Evolutionary conservation across 805 yeast species (phyloP).

Genomic region (Nakazawaea holstii): DNA sequence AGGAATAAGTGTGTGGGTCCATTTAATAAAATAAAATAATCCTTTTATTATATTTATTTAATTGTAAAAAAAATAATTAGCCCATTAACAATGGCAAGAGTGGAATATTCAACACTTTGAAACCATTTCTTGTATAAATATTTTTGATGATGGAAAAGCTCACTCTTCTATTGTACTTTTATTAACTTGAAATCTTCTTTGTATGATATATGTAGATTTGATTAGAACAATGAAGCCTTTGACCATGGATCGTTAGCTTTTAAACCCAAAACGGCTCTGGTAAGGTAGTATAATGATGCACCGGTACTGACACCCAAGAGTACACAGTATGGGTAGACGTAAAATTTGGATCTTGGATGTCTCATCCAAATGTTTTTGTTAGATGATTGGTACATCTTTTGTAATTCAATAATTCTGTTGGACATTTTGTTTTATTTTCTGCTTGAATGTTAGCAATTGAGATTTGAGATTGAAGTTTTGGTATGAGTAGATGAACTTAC

Average conservation of each 20-base stretch:
- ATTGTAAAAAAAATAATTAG: not conserved
- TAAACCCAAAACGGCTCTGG: conserved; percentile 67
- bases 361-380: conserved; percentile 51
- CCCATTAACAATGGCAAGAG: no score
- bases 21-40: not conserved
- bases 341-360: conserved; percentile 63
- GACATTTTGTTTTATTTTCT: conserved; percentile 17
- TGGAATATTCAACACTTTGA: no score
- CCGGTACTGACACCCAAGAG: conserved; percentile 62
- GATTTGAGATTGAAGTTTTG: no score
- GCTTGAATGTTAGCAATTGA: no score
- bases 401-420: conserved; percentile 46
- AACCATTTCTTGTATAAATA: not conserved
- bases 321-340: conserved; percentile 77
- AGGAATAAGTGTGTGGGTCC: not conserved
- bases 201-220: no score
- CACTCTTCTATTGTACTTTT: no score
- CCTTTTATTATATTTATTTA: not conserved
- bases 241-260: conserved; percentile 35
- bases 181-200: no score
- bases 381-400: conserved; percentile 53
- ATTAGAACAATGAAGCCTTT: not conserved
- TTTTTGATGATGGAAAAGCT: not conserved
- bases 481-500: no score
- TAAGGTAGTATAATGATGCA: conserved; percentile 62